Base-by-base conservation (phyloP, 345 rosid species). In the Aquilaria malaccensis region DNA sequence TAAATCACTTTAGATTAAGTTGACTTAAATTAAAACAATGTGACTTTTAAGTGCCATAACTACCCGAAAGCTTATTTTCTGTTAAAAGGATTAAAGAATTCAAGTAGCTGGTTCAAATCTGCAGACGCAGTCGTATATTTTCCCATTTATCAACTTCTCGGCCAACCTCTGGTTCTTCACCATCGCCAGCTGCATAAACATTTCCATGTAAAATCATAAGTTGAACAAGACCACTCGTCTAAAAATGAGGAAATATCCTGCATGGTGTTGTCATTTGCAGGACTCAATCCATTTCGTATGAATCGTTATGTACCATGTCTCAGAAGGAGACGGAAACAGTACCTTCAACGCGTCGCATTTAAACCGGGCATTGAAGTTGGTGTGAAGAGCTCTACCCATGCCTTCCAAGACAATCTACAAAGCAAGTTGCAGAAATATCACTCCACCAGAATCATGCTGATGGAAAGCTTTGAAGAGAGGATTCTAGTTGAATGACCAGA, bases 161-260 rank as follows among this genome's bases (percentile, higher is more conserved):
- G 97, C 97, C 77, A 94, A 70, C 72, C 99, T 86, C 65, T 94
- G 99, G 65, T 94, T 94, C 86, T 94, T 90, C 78, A 94, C 97
- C 99, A 94, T 94, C 56, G 99, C 99, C 53, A 94, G 86, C 99
- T 90, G 88, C 71, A 77, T 75, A 56, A 11, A 63, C 58, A 14
- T 30, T 11, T 45, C 2, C 11, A 55, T 53, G 30, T 55, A 41
- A 66, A 15, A 55, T 60, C 43, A 56, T 31, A 1, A 2, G 6
- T 10, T 33, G n/a, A 37, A 33, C 30, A 11, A 30, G n/a, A 37
- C 7, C 5, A 9, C 43, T 37, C 7, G 43, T 37, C 43, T 37
- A 37, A 37, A 5, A 37, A 37, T 9, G 11, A 11, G 55, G 55
- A 30, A 31, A 56, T 56, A 6, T 58, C 49, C 43, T 37, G 7